A percentile compares a stretch with the other conserved stretches of the same genome.
Evolutionary conservation across 352 stramenopile species (phyloP).

Genomic region (Aphanomyces cochlioides): DNA sequence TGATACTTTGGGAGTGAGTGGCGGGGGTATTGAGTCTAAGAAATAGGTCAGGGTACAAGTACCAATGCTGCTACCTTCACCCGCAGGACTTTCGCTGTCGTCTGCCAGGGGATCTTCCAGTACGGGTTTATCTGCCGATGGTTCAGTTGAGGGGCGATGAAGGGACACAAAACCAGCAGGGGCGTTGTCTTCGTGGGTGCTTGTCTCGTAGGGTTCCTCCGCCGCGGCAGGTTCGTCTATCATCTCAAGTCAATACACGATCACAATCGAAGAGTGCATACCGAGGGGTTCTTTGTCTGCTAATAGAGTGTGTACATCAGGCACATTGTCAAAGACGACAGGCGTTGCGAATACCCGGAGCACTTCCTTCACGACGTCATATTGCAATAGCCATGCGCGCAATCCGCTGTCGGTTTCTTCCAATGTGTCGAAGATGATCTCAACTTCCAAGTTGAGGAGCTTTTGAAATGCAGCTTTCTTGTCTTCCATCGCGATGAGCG

Average conservation of each 20-base stretch:
- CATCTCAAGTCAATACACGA: neutral
- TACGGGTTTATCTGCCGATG: neutral
- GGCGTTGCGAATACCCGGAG: constrained; percentile 77
- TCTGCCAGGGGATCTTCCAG: neutral
- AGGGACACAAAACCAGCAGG: neutral
- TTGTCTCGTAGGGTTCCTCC: constrained; percentile 17
- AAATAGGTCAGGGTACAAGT: neutral
- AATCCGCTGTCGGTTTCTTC: constrained; percentile 84
- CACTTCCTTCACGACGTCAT: constrained; percentile 70
- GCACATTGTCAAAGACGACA: constrained; percentile 42
- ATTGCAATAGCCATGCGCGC: constrained; percentile 76
- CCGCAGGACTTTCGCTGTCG: constrained; percentile 12
- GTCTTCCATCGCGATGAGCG: constrained; percentile 32
- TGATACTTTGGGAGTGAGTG: constrained; percentile 13
- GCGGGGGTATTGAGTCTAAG: constrained; percentile 19
- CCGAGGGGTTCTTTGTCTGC: constrained; percentile 11
- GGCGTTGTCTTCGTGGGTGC: neutral
- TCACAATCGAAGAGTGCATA: neutral
- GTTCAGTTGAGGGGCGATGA: neutral
- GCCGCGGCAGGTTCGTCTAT: constrained; percentile 15
- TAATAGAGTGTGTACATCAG: neutral
- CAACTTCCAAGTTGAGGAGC: constrained; percentile 80
- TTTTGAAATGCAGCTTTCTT: constrained; percentile 64
- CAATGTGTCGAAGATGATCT: constrained; percentile 79
- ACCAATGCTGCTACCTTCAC: constrained; percentile 9